Base-by-base conservation (phyloP, 192 early-diverging fungal genomes). In the Gaertneriomyces sp. region DNA sequence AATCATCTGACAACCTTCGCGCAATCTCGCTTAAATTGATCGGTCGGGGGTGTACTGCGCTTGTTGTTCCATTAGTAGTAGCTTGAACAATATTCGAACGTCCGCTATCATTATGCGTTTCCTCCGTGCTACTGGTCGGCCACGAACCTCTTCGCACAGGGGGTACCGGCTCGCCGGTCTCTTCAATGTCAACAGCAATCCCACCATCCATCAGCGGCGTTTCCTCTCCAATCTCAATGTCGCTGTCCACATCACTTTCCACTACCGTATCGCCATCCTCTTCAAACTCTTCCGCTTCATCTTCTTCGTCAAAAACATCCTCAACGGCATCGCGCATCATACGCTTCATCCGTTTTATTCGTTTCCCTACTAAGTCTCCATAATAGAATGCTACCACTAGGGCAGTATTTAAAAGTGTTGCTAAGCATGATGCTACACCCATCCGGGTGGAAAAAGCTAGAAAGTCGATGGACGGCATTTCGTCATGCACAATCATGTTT, bases 401-500 rank as follows among this genome's bases (percentile, higher is more conserved):
- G 20, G 40, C 4, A 9, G 61, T 63, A 40, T 63, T 63, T 4
- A 52, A 10, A 19, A 20, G 14, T 10, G 61, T 52, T 9, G 46
- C 47, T 4, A 53, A 9, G 33, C 52, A 19, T 6, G 46, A n/a
- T 12, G 40, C 19, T 5, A 19, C 16, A 6, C 45, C 45, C 61
- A 63, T 63, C n/a, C 39, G 19, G 14, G 25, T 3, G 47, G 40
- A 33, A 40, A 63, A 63, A 19, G 12, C 25, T 9, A 52, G 38
- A 40, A 63, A 63, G 42, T 49, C 45, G 19, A 52, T 63, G 2
- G 19, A 19, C 12, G 61, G 61, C 47, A 63, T 63, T 16, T 10
- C 19, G 16, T 63, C 61, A 25, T 53, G 46, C 8, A 63, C 49
- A 20, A 63, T 63, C 61, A 63, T 63, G 47, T 63, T 63, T 63